Base-by-base conservation (phyloP, 2,329 filamentous ascomycete species). In the Paracamarosporium sp. region DNA sequence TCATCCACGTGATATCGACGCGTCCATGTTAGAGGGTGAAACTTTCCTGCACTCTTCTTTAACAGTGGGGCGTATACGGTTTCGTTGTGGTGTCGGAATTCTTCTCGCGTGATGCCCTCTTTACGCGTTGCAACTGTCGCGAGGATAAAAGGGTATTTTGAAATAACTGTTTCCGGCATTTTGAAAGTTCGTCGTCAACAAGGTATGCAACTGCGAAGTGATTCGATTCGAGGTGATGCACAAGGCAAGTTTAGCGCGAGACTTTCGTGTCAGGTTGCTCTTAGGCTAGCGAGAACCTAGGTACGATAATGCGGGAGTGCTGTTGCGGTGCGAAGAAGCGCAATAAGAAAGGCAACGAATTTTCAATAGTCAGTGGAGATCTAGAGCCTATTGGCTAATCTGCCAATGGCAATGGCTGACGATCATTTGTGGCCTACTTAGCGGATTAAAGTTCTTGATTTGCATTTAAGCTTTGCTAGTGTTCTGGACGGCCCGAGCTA, bases 11-110 rank as follows among this genome's bases (percentile, higher is more conserved):
- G 62, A 48, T 66, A 66, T 12, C 52, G 47, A 1, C 63, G 56
- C 20, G 56, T 65, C 62, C 62, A 66, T 17, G 63, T 58, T 28
- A 66, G 28, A 3, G 63, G 63, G n/a, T 66, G 62, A 17, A 58
- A 43, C 30, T 61, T 59, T 12, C 63, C 63, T 4, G 60, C 57
- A 3, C 28, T 38, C 15, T 66, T 60, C 30, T 58, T 55, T 28
- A 66, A 28, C 0, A 66, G 30, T 4, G 63, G 63, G 1, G 47
- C 62, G 22, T 61, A 62, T 1, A 35, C 17, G n/a, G 33, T 48
- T 22, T 66, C 63, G 30, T 63, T 63, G 53, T 66, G 55, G 22
- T 57, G 45, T 31, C 61, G 36, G 44, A 66, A 66, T n/a, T 61
- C 33, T 3, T 57, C 45, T 25, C 62, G 62, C 22, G 63, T 57